Conservation (phyloP, 345 rosid genomes). For the Leavenworthia alabamica region DNA sequence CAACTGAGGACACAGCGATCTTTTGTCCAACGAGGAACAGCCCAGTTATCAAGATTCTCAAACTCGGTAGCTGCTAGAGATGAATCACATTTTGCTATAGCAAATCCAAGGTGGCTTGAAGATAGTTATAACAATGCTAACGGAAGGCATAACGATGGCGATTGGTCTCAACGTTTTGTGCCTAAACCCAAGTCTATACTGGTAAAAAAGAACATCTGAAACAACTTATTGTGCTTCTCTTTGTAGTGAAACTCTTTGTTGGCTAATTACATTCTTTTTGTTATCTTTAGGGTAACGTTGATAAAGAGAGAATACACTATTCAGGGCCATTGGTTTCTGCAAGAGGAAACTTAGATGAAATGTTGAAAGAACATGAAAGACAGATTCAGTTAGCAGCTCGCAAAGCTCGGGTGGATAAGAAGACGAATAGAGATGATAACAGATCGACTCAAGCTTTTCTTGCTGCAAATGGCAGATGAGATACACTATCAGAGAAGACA, state of each 20-base stretch:
- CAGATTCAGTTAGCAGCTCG: conserved; percentile 73
- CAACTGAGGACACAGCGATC: conserved; percentile 50
- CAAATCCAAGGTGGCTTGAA: conserved; percentile 36
- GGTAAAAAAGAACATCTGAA: conserved; percentile 35
- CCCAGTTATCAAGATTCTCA: conserved; percentile 61
- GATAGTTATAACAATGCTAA: conserved; percentile 24
- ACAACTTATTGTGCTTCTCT: background rate
- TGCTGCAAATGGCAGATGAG: conserved; percentile 28
- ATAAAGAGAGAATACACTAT: conserved; percentile 42
- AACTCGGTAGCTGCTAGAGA: conserved; percentile 79
- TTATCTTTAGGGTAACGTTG: conserved; percentile 30
- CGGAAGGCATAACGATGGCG: conserved; percentile 29
- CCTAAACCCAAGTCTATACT: conserved; percentile 28
- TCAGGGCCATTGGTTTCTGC: conserved; percentile 66
- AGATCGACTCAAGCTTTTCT: conserved; percentile 12
- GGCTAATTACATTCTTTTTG: background rate
- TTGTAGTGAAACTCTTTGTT: conserved; percentile 5
- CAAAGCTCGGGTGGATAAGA: conserved; percentile 64
- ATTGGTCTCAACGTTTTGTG: conserved; percentile 47
- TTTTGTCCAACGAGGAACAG: conserved; percentile 36
- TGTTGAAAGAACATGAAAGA: conserved; percentile 85
- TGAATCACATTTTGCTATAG: conserved; percentile 42
- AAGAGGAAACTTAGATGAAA: conserved; percentile 72
- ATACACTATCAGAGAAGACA: background rate
- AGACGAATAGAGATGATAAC: conserved; percentile 24